Evolutionary conservation across 441 rosid genomes (phyloP).

Genomic region (Kokia cookei): DNA sequence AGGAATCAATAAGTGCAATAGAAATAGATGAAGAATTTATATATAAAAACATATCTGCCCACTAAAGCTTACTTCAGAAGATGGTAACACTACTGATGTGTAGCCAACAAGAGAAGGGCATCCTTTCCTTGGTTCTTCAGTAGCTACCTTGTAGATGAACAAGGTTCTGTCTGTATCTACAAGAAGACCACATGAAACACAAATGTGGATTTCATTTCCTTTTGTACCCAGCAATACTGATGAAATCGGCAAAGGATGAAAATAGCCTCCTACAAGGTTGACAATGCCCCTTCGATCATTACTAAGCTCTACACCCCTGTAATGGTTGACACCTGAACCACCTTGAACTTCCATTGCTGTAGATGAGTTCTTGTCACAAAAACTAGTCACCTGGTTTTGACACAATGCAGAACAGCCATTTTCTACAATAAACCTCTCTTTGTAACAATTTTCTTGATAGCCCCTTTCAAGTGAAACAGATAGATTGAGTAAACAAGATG

Average conservation of each 20-base stretch:
- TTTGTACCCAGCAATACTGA: conserved; percentile 44
- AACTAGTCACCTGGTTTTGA: conserved; percentile 18
- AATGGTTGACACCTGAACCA: conserved; percentile 28
- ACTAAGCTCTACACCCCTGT: conserved; percentile 28
- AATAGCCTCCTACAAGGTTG: conserved; percentile 74
- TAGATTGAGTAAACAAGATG: conserved; percentile 22
- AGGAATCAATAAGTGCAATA: conserved; percentile 6
- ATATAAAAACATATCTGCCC: conserved; percentile 35
- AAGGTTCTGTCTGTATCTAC: conserved; percentile 41
- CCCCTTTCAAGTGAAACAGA: conserved; percentile 22
- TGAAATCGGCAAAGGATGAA: conserved; percentile 58
- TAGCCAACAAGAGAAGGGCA: conserved; percentile 72
- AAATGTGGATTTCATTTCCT: conserved; percentile 55
- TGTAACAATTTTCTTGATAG: conserved; percentile 15
- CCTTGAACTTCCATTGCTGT: conserved; percentile 22
- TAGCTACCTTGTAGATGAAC: conserved; percentile 57
- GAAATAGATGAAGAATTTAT: conserved; percentile 2
- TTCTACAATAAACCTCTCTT: conserved; percentile 23
- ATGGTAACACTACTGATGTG: conserved; percentile 45
- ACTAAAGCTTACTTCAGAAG: conserved; percentile 31
- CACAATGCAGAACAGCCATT: conserved; percentile 17
- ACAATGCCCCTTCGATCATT: conserved; percentile 38
- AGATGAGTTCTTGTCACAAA: conserved; percentile 17
- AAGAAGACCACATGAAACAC: conserved; percentile 51
- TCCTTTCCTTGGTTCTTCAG: conserved; percentile 47